Base-by-base conservation (phyloP, 1,139 yeast species). In the Martiniozyma asiatica region DNA sequence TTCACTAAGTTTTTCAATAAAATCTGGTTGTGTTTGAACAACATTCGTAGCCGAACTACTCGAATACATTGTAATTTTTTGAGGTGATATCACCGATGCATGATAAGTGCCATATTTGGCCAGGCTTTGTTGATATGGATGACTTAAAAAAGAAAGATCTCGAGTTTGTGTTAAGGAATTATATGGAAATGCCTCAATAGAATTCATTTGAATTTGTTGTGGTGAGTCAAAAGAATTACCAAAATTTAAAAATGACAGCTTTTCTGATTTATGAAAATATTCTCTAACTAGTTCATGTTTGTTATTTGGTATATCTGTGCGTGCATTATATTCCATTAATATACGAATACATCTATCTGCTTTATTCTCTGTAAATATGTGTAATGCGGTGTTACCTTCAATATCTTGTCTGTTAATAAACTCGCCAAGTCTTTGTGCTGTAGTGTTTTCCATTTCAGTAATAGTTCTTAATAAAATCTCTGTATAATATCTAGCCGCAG, bases 361-460 rank as follows among this genome's bases (percentile, higher is more conserved):
- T 26, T 78, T 69, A 46, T 78, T 72, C 34, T 73, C 69, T 2
- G 93, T 80, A 18, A 89, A 78, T 26, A 87, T 66, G 45, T 87
- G 94, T 34, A 85, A 61, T 0, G 94, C 94, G 0, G 95, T 81
- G 49, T 87, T 84, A 1, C 97, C 97, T 42, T 77, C 73, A 18
- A 61, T 55, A 51, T 89, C 96, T 44, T 79, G 92, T 33, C 73
- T 72, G 50, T 85, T 80, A 27, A 84, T 59, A 44, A 82, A 73
- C 47, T 84, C 79, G 29, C 82, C 59, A 43, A 81, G 71, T 15
- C 59, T 56, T 13, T 61, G 58, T 6, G 21, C 13, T 10, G 73
- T 56, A 24, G 68, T 53, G 30, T 65, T 68, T 40, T 58, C 54
- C 11, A 42, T 42, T 48, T 80, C 89, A 13, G 73, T 63, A 20